Base-by-base conservation (phyloP, 257 asterid species). In the Avicennia marina region DNA sequence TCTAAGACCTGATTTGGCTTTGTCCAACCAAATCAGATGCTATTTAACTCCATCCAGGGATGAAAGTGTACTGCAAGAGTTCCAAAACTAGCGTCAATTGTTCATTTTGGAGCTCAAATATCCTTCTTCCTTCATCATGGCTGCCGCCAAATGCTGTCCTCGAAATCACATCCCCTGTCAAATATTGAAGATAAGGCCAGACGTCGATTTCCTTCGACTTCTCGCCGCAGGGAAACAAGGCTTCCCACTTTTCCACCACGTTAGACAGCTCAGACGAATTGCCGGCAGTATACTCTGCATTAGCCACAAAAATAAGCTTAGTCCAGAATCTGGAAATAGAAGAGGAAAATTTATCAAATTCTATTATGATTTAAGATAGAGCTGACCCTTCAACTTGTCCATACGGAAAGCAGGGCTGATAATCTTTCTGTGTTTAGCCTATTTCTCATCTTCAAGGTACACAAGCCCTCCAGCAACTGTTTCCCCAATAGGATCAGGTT, bases 321-420 rank as follows among this genome's bases (percentile, higher is more conserved):
- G 20, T n/a, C 29, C 39, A 34, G 4, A 16, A 53, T 36, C n/a
- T 11, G 11, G 7, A 3, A 0, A 29, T 0, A 29, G 8, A 41
- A 13, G 20, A 41, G 3, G 13, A 17, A 41, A 2, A 41, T 16
- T 4, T 10, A 31, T 22, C 8, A 27, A 44, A 46, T 7, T 58
- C 3, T 17, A 11, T 4, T 2, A 31, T 25, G 3, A n/a, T n/a
- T n/a, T n/a, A n/a, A n/a, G n/a, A n/a, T n/a, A n/a, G n/a, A n/a
- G n/a, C n/a, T n/a, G n/a, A n/a, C n/a, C 78, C 78, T 78, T 78
- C 57, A 78, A 43, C 69, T 75, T 78, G 41, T 75, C 81, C 27
- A 56, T 11, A 51, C 75, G 79, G 29, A 78, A 78, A 16, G 79
- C 85, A 0, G 77, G 79, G 43, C 34, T 62, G 63, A 75, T 66